phyloP scores from a whole-genome alignment of 345 rosid species.

The Gossypium sturtianum region DNA sequence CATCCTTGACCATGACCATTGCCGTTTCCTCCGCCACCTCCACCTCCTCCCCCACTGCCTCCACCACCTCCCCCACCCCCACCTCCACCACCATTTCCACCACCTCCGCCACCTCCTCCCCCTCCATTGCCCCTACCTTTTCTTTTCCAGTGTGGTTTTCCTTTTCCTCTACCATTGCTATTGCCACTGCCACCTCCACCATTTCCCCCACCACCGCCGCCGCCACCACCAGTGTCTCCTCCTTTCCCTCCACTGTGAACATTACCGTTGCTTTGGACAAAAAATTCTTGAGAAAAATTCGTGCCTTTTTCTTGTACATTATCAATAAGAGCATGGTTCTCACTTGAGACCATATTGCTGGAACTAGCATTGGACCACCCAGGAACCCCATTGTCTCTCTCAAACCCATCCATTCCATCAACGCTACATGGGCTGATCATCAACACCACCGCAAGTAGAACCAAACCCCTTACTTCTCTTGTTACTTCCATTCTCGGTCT shows the following conservation, averaged over 20 bases:
- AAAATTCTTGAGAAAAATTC: constrained; percentile 12
- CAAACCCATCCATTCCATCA: constrained; percentile 29
- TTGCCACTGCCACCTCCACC: constrained; percentile 14
- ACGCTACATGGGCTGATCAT: constrained; percentile 28
- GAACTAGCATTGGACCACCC: constrained; percentile 9
- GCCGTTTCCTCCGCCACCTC: neutral
- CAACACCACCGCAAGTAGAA: constrained; percentile 13
- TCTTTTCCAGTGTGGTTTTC: neutral
- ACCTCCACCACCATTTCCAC: neutral
- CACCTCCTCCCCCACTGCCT: neutral
- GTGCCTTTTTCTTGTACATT: constrained; percentile 14
- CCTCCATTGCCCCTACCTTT: neutral
- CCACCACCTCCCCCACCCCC: neutral
- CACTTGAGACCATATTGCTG: neutral
- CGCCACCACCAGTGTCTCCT: constrained; percentile 11
- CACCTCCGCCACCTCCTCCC: neutral
- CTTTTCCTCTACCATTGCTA: neutral
- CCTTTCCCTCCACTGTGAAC: constrained; percentile 19
- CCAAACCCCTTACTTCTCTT: constrained; percentile 18
- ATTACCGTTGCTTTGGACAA: constrained; percentile 14
- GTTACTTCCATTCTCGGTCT: constrained; percentile 17
- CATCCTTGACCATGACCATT: neutral
- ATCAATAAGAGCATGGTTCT: constrained; percentile 3
- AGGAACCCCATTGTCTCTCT: constrained; percentile 19
- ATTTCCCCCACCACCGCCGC: neutral